These are phyloP conservation scores for Dentipellis fragilis DNA, from an alignment of 768 basidiomycete genomes.

Conservation along the genomic window DNA sequence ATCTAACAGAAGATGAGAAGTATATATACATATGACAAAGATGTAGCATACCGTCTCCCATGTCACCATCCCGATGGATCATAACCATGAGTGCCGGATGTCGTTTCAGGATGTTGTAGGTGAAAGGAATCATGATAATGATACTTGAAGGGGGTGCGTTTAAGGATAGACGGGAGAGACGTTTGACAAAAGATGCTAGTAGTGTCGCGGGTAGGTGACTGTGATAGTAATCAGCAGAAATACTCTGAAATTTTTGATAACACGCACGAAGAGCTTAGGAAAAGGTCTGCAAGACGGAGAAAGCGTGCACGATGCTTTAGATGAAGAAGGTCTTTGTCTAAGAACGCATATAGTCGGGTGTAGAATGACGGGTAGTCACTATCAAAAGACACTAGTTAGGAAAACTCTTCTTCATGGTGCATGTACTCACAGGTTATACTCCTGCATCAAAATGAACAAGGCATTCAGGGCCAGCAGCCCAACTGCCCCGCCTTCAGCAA, in stretches of 20 bases:
- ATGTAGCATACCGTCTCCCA: too few relatives aligned
- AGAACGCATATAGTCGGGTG: constrained; percentile 79
- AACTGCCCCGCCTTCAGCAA: constrained; percentile 52
- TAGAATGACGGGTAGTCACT: constrained; percentile 98
- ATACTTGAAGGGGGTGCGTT: constrained; percentile 84
- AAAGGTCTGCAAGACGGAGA: constrained; percentile 85
- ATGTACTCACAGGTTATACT: constrained; percentile 78
- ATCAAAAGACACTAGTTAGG: constrained; percentile 1
- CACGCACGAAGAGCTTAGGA: constrained; percentile 83
- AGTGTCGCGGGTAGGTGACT: constrained; percentile 84
- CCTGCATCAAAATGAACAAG: constrained; percentile 80
- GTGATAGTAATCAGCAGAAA: constrained; percentile 8
- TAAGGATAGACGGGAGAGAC: constrained; percentile 76
- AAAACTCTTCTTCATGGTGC: background rate
- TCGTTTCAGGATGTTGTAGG: constrained; percentile 86
- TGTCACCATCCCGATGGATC: constrained; percentile 56
- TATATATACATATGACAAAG: background rate
- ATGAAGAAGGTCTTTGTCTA: constrained; percentile 83
- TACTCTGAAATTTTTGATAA: background rate
- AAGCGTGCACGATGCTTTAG: constrained; percentile 90
- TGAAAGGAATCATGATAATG: constrained; percentile 84
- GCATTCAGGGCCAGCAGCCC: constrained; percentile 89
- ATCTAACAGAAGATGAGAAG: background rate
- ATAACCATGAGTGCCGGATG: constrained; percentile 90
- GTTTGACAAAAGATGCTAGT: constrained; percentile 93